Evolutionary conservation across 495 filamentous ascomycete species (phyloP).

Genomic region (Tetracladium setigerum): DNA sequence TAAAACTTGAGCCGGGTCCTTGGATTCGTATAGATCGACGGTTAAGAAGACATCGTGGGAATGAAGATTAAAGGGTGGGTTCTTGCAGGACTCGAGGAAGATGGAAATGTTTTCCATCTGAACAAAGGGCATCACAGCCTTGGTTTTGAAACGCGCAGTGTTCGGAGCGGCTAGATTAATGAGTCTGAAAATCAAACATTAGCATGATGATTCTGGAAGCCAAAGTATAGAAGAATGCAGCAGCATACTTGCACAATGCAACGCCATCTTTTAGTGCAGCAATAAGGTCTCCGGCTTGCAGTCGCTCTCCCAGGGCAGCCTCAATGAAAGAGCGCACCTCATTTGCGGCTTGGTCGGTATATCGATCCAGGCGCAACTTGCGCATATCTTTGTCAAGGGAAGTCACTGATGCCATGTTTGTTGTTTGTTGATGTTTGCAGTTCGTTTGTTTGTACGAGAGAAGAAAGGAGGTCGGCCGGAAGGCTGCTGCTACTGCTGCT

Average conservation of each 20-base stretch:
- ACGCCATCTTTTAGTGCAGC: slow-evolving; percentile 84
- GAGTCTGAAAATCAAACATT: slow-evolving; percentile 46
- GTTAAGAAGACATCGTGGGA: slow-evolving; percentile 96
- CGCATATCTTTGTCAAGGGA: slow-evolving; percentile 94
- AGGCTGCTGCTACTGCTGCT: no score
- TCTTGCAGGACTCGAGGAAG: slow-evolving; percentile 83
- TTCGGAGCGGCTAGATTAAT: slow-evolving; percentile 68
- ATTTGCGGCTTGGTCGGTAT: slow-evolving; percentile 85
- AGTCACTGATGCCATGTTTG: slow-evolving; percentile 82
- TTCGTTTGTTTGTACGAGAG: no score
- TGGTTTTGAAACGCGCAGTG: slow-evolving; percentile 15
- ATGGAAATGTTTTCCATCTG: slow-evolving; percentile 99
- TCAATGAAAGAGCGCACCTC: slow-evolving; percentile 88
- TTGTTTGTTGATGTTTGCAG: neutral
- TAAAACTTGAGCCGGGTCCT: slow-evolving; percentile 94
- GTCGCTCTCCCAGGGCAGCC: slow-evolving; percentile 61
- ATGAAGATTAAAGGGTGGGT: slow-evolving; percentile 75
- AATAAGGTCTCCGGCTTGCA: slow-evolving; percentile 69
- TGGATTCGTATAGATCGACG: slow-evolving; percentile 92
- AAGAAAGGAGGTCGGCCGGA: no score
- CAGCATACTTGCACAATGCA: slow-evolving; percentile 76
- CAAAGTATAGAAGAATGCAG: neutral
- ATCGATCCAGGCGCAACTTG: slow-evolving; percentile 85
- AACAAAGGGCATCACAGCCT: slow-evolving; percentile 77
- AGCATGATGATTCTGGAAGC: slow-evolving; percentile 9